A percentile compares a stretch with the other conserved stretches of the same genome.
Conservation (phyloP, 768 basidiomycete genomes). For the Rhizopogon vinicolor region DNA sequence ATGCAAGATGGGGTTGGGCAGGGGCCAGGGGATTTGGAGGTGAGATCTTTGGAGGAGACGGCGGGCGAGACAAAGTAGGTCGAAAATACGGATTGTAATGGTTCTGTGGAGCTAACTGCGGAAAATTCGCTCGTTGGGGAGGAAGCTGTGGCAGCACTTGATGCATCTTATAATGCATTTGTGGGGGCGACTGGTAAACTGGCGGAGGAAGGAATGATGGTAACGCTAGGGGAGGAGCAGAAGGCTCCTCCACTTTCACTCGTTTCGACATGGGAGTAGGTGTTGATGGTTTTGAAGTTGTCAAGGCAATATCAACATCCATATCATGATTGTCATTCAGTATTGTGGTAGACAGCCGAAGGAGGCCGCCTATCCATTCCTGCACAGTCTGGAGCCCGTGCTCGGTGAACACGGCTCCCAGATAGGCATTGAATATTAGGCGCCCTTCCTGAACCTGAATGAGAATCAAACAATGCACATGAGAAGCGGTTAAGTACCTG, state of each 20-base stretch:
- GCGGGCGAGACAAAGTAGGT: conserved; percentile 19
- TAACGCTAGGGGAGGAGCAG: conserved; percentile 10
- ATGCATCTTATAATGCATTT: conserved; percentile 24
- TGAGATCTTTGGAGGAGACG: conserved; percentile 31
- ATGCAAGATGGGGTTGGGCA: conserved; percentile 59
- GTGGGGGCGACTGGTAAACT: conserved; percentile 15
- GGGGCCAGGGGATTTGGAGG: conserved; percentile 54
- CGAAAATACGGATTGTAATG: conserved; percentile 26
- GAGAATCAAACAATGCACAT: conserved; percentile 7
- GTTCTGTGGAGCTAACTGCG: conserved; percentile 12
- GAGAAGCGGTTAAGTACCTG: conserved; percentile 32
- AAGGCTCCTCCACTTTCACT: conserved; percentile 23
- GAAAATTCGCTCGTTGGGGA: conserved; percentile 7
- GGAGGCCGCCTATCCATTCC: conserved; percentile 50
- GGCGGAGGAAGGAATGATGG: conserved; percentile 21
- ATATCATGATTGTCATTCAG: conserved; percentile 10
- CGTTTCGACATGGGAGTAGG: conserved; percentile 24
- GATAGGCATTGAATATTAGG: conserved; percentile 59
- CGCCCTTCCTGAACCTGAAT: conserved; percentile 44
- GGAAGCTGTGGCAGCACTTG: conserved; percentile 13
- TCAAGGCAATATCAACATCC: conserved; percentile 7
- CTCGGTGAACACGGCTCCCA: conserved; percentile 58
- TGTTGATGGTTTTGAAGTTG: neutral
- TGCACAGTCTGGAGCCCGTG: conserved; percentile 47
- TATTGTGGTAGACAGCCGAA: conserved; percentile 19